These are phyloP conservation scores for Bimuria novae-zelandiae DNA, from an alignment of 2,329 filamentous ascomycete species.

Conservation along the genomic window DNA sequence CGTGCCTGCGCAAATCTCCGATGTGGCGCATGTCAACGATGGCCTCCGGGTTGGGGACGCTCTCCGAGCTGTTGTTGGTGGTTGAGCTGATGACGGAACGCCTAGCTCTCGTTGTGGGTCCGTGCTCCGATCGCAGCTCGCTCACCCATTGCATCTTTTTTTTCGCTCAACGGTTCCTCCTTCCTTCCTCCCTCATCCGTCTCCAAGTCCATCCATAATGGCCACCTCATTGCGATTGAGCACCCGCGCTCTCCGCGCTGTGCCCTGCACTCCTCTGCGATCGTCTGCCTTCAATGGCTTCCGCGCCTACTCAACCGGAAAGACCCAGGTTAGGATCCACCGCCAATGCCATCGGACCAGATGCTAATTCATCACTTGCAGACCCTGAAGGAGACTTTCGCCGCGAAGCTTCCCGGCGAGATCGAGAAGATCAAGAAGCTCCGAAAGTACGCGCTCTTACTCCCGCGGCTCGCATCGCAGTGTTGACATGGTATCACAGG, in stretches of 20 bases:
- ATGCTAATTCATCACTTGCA: constrained; percentile 51
- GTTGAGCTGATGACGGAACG: constrained; percentile 3
- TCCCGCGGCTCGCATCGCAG: constrained; percentile 15
- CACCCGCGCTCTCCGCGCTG: constrained; percentile 79
- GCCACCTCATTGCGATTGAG: constrained; percentile 81
- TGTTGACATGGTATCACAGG: constrained; percentile 56
- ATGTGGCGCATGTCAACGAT: constrained; percentile 1
- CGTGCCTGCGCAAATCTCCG: constrained; percentile 12
- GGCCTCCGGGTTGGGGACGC: constrained; percentile 1
- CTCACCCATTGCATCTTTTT: constrained; percentile 23
- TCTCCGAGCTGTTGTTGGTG: constrained; percentile 3
- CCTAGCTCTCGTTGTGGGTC: constrained; percentile 6
- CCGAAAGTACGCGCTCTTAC: constrained; percentile 69
- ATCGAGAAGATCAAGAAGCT: constrained; percentile 99
- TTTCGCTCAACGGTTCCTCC: constrained; percentile 35
- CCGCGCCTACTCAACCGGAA: constrained; percentile 86
- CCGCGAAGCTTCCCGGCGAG: constrained; percentile 92
- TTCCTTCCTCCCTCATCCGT: constrained; percentile 37
- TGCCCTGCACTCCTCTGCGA: constrained; percentile 68
- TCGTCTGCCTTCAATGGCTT: constrained; percentile 79
- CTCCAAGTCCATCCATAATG: constrained; percentile 62
- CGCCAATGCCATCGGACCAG: constrained; percentile 11
- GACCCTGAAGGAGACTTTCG: constrained; percentile 98
- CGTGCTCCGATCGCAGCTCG: constrained; percentile 8
- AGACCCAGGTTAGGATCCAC: constrained; percentile 72